phyloP scores from a whole-genome alignment of 306 rosid genomes.

The Glycine soja region DNA sequence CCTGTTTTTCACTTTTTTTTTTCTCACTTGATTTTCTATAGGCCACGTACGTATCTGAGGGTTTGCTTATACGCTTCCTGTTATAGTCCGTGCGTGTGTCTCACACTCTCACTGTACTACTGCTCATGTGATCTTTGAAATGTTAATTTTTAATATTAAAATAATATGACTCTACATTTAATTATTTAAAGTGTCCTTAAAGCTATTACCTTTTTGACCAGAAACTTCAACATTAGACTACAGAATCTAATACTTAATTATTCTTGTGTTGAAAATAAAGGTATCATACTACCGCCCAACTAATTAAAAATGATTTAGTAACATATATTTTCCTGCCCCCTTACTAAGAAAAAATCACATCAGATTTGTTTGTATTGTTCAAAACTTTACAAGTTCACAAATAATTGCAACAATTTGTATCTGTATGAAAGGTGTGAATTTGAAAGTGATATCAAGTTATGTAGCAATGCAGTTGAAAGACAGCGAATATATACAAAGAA shows the following conservation, averaged over 20 bases:
- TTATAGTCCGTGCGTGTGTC: background rate
- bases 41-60: background rate
- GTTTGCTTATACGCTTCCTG: background rate
- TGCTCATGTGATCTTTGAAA: no score
- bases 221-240: background rate
- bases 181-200: no score
- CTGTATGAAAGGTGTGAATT: slow-evolving; percentile 39
- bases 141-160: no score
- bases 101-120: background rate
- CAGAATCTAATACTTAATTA: background rate
- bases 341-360: slow-evolving; percentile 15
- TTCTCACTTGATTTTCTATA: background rate
- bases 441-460: slow-evolving; percentile 48
- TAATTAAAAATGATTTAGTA: background rate
- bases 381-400: background rate
- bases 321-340: background rate
- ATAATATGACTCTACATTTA: no score
- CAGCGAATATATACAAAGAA: slow-evolving; percentile 57
- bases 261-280: background rate
- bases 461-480: slow-evolving; percentile 49
- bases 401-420: slow-evolving; percentile 6
- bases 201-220: background rate
- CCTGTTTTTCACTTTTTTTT: background rate
- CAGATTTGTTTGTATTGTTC: slow-evolving; percentile 32
- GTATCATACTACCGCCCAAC: background rate